These are phyloP conservation scores for Solanum appendiculatum DNA, from an alignment of 257 asterid genomes.

Conservation along the genomic window DNA sequence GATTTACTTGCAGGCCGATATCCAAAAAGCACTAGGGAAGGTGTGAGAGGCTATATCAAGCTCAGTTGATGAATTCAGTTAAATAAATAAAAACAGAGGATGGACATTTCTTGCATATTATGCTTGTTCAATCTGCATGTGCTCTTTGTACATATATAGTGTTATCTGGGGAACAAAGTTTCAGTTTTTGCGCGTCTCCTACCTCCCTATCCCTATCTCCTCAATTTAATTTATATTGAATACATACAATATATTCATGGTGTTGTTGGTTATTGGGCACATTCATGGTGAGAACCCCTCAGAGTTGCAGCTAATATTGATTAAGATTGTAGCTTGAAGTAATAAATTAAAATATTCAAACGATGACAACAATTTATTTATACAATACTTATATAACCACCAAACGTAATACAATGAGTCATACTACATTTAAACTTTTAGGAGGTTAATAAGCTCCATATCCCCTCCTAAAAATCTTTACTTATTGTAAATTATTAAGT, in stretches of 20 bases:
- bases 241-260: not conserved
- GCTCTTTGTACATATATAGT: not conserved
- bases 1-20: slow-evolving; percentile 42
- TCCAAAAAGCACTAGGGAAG: slow-evolving; percentile 58
- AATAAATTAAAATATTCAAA: not conserved
- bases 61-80: not conserved
- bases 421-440: not conserved
- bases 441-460: not conserved
- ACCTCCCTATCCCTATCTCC: not conserved
- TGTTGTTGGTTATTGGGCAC: not conserved
- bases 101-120: not conserved
- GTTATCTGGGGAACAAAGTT: not conserved
- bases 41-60: slow-evolving; percentile 6
- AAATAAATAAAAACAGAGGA: not conserved
- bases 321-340: not conserved
- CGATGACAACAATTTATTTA: not conserved
- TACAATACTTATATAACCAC: not conserved
- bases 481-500: not conserved
- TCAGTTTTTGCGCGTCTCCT: not conserved
- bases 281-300: not conserved
- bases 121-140: not conserved
- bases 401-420: not conserved
- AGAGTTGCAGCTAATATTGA: not conserved
- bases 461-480: not conserved
- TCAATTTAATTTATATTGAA: not conserved